Evolutionary conservation across 768 basidiomycete species (phyloP).

Genomic region (Trametes punicea): DNA sequence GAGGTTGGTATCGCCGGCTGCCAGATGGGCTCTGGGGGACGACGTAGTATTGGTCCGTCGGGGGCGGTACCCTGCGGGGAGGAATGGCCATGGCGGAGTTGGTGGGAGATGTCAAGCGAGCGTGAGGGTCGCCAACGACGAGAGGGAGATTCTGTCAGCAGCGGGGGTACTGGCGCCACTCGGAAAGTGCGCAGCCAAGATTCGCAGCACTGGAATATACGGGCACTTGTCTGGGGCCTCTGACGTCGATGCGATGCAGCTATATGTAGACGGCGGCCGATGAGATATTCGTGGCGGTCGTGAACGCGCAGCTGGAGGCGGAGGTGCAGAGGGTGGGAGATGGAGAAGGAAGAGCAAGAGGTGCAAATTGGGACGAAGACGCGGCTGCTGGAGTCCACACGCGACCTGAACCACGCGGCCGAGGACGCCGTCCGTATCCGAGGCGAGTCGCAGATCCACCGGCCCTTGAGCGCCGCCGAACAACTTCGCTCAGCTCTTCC

Average conservation of each 20-base stretch:
- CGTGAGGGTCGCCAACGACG: not conserved
- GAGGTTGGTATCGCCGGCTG: slow-evolving; percentile 32
- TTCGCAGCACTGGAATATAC: slow-evolving; percentile 1
- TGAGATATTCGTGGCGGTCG: slow-evolving; percentile 6
- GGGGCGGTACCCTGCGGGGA: slow-evolving; percentile 41
- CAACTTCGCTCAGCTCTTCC: not conserved
- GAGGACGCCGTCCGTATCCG: not conserved
- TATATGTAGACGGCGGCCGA: not conserved
- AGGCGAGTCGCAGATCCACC: not conserved
- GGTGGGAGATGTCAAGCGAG: not conserved
- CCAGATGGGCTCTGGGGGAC: slow-evolving; percentile 57
- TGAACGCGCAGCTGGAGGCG: not conserved
- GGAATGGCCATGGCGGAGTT: slow-evolving; percentile 29
- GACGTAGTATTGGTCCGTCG: slow-evolving; percentile 56
- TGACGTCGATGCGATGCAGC: slow-evolving; percentile 9
- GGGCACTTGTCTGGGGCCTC: not conserved
- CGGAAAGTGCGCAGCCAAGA: slow-evolving; percentile 7
- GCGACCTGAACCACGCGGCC: slow-evolving; percentile 8
- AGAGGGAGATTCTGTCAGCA: slow-evolving; percentile 3
- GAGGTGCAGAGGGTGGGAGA: not conserved
- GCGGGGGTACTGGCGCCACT: slow-evolving; percentile 11
- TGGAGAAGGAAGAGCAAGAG: not conserved
- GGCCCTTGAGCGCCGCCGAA: not conserved
- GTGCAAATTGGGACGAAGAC: not conserved
- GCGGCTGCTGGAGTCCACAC: slow-evolving; percentile 3